Conservation (phyloP, 2,329 filamentous ascomycete genomes). For the Pseudogymnoascus verrucosus region DNA sequence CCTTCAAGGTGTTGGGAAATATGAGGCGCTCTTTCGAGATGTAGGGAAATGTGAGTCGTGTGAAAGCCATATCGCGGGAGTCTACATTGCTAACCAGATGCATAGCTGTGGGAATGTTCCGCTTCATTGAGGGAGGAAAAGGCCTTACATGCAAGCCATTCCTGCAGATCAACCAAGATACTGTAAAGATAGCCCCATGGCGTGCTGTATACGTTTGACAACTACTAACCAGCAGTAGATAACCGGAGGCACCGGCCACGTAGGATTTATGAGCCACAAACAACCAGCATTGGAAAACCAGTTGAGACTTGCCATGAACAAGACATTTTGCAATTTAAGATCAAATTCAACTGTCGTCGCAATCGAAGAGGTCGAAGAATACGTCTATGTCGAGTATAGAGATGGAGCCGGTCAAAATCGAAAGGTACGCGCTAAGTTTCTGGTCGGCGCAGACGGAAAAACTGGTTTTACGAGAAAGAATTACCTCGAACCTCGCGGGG, state of each 20-base stretch:
- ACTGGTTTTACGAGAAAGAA: conserved; percentile 14
- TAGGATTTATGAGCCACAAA: conserved; percentile 26
- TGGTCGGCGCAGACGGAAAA: conserved; percentile 17
- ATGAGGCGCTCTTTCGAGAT: conserved; percentile 22
- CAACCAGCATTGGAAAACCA: conserved; percentile 25
- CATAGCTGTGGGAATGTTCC: conserved; percentile 11
- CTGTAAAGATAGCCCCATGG: conserved; percentile 6
- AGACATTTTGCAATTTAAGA: neutral
- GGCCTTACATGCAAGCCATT: conserved; percentile 21
- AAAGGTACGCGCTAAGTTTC: conserved; percentile 6
- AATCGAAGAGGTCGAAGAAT: conserved; percentile 11
- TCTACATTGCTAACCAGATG: neutral
- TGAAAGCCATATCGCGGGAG: neutral
- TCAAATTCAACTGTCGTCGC: neutral
- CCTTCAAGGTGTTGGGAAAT: conserved; percentile 26
- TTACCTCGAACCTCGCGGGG: conserved; percentile 24
- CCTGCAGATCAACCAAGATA: conserved; percentile 21
- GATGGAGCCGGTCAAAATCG: neutral
- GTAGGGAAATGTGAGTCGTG: conserved; percentile 24
- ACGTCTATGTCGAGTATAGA: conserved; percentile 7
- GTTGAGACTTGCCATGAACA: neutral
- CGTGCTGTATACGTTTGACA: neutral
- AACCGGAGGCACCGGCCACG: conserved; percentile 26
- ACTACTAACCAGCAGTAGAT: conserved; percentile 12
- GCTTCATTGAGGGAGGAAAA: conserved; percentile 23